Evolutionary conservation across 1,139 yeast genomes (phyloP), one percentile per base, ranked within the genome.

Genomic region (Sugiyamaella neomexicana): DNA sequence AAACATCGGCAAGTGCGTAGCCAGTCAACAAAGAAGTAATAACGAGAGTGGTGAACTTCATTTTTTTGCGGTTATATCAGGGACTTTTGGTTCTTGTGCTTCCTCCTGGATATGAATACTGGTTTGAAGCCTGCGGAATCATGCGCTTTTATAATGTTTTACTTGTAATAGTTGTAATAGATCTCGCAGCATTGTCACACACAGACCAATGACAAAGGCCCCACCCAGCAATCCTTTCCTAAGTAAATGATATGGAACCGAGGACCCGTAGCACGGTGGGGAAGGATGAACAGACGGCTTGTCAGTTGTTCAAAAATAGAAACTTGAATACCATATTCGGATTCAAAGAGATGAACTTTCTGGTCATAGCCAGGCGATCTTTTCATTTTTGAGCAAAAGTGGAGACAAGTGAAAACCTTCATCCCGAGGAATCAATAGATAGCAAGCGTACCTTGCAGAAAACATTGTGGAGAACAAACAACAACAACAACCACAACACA

Each of bases 1-100:
- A 27, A 27, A 48, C 56, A 40, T 45, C 53, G 29, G 45, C 56
- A 53, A 50, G 34, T 7, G 49, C 49, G 36, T 36, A 37, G 34
- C 40, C 27, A 8, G 49, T 9, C 7, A 45, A 41, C 36, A 45
- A 15, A 17, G 40, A 45, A 23, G 49, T 12, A n/a, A 45, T 23
- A 45, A 32, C 49, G 49, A 45, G 49, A 20, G 49, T 45, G 16
- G 40, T 36, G 42, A 45, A 45, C 36, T 45, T 45, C 49, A 45
- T 45, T 45, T 45, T 45, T 45, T n/a, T n/a, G 4, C 12, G 10
- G 20, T 23, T 8, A 20, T 8, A 34, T 4, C 12, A 13, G 32
- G n/a, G 29, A 16, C 13, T 38, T n/a, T 20, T 20, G 15, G 32
- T 17, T 15, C 12, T 20, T 27, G 36, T 12, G 32, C 8, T 36